Percentiles rank a stretch among this genome's conserved stretches.
phyloP scores from a whole-genome alignment of 805 yeast species.

The Lipomyces chichibuensis region DNA sequence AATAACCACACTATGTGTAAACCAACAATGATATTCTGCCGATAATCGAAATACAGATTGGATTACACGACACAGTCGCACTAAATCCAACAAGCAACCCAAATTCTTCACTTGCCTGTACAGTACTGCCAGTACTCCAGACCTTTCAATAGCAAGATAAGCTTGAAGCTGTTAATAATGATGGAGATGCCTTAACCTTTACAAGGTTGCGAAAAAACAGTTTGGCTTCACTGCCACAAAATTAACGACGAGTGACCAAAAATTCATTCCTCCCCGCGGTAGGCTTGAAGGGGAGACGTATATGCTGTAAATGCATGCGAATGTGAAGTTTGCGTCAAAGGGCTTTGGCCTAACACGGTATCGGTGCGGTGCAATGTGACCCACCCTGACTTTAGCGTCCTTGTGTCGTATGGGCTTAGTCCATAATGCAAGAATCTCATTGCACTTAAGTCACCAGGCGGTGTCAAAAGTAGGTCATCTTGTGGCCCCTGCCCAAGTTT shows the following conservation, averaged over 20 bases:
- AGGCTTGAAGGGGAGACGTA: background rate
- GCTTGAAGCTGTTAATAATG: background rate
- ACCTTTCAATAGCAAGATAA: background rate
- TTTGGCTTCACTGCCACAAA: background rate
- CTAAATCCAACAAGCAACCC: background rate
- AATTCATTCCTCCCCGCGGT: no score
- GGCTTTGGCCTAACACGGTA: no score
- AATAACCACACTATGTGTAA: background rate
- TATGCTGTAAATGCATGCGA: background rate
- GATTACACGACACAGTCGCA: background rate
- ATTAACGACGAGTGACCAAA: no score
- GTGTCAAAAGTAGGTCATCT: no score
- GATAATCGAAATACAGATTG: no score
- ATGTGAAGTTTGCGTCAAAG: background rate
- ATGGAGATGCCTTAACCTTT: background rate
- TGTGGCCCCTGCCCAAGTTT: no score
- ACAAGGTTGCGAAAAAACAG: background rate
- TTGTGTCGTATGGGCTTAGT: background rate
- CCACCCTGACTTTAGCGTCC: background rate
- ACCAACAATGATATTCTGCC: background rate
- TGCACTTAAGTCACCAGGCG: no score
- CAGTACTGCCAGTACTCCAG: background rate
- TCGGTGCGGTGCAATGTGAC: background rate
- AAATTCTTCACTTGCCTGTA: background rate
- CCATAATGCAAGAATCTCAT: background rate